Evolutionary conservation across 2,329 filamentous ascomycete genomes (phyloP), one percentile per base, ranked within the genome.

Genomic region (Aspergillus pseudotamarii): DNA sequence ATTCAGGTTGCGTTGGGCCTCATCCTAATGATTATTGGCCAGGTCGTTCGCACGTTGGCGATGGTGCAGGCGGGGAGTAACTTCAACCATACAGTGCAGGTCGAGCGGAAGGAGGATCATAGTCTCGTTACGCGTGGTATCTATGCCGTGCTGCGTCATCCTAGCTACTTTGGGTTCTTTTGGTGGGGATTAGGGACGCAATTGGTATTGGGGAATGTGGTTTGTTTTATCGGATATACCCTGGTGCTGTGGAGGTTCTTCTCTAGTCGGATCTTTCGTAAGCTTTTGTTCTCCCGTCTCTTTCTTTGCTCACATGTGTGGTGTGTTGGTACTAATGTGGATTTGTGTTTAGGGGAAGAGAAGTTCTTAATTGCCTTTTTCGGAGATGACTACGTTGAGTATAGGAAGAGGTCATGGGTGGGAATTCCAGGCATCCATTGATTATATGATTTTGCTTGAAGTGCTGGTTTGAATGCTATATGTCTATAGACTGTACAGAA

Each of bases 121-220:
- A 83, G 83, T 54, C 85, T 99, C n/a, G 91, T 99, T 3, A 96
- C 91, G 0, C 83, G 82, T 32, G 95, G 95, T 0, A 81, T 98
- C 38, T 99, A 98, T 77, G 81, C 82, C 9, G 77, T 85, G 51
- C 81, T 96, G 58, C 84, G 95, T 28, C 95, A 99, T 78, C 95
- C 95, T 14, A 91, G 91, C 63, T 99, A 99, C 79, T 97, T 98
- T 81, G 95, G 94, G 4, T 99, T 97, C 82, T 99, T 97, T 79
- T 98, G 93, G 89, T 99, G 94, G 94, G 93, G 92, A 0, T 74
- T 98, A n/a, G 95, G 95, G 6, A 97, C 94, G 14, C 95, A 99
- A 82, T 74, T 98, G 50, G 88, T 96, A 60, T 83, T 97, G 67
- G 94, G 94, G 21, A 99, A 99, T 78, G 79, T 86, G 10, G 68